Evolutionary conservation across 2,329 filamentous ascomycete genomes (phyloP), one percentile per base, ranked within the genome.

Genomic region (Teratosphaeria pseudoeucalypti): DNA sequence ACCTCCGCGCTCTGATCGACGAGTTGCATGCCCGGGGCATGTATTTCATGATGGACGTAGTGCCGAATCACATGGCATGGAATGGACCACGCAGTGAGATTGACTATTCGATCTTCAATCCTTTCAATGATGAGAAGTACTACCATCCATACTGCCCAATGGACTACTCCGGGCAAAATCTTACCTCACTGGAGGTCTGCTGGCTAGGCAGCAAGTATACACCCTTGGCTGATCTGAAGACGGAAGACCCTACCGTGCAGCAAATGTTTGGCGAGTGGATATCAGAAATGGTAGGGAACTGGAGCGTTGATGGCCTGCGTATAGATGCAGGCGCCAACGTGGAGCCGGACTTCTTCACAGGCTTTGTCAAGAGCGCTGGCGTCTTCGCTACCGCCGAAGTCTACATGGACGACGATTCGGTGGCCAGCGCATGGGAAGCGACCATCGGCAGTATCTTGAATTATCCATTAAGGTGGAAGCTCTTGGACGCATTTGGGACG

Each of bases 11-110:
- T 5, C 76, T 88, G 7, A 77, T 84, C 1, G 71, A 74, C 19
- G 82, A 80, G 2, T 71, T 85, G 2, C 84, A 86, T 65, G 69
- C 71, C 16, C 75, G 82, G 2, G 77, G 72, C 19, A 85, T 85
- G 82, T 78, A 78, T 63, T 72, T 85, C 47, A 85, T 85, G 83
- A 75, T 85, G 2, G 83, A 85, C 61, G 73, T 85, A 0, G 81
- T 85, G 2, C 76, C 77, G 5, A 85, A 84, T 67, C 80, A 85
- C 66, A 79, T 71, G 68, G 68, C 72, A 26, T 83, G 78, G 67
- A 69, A 73, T 34, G 81, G 81, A 34, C 71, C 73, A n/a, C 70
- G 71, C 0, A 60, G 63, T 29, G 73, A 74, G 4, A 77, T 85
- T 39, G 78, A 85, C 68, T 85, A 84, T 66, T 75, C 73, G 60